Evolutionary conservation across 2,329 filamentous ascomycete species (phyloP), one percentile per base, ranked within the genome.

Genomic region (Colletotrichum costaricense): DNA sequence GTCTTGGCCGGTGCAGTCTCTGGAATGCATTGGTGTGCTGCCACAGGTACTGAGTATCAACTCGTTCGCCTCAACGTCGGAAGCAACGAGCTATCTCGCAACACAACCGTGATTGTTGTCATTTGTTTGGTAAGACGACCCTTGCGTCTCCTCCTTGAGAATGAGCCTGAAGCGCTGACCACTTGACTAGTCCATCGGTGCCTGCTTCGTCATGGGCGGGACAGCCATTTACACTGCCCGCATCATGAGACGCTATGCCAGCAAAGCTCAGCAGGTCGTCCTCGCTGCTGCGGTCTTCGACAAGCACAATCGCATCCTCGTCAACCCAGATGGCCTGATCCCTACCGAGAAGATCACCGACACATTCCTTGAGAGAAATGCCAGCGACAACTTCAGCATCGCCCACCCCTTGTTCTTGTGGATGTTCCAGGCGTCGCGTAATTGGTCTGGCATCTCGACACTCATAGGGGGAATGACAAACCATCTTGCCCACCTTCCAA

Each of bases 21-120:
- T 11, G 94, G 93, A 1, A 97, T 97, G 94, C 94, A 97, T 82
- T 97, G 94, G 93, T 93, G 93, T 69, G 94, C 93, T 38, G 88
- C 92, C 4, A 87, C 90, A 12, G 93, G 93, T 19, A 97, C 94
- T 4, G 80, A 82, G 9, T 97, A 95, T 80, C 87, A 86, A 56
- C 81, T 94, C 64, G 81, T 88, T 75, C 79, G 86, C 57, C 80
- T 87, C 64, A 84, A 85, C 62, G 76, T 84, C 38, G 76, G 80
- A 16, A 80, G 78, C 55, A 83, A 83, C 60, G 80, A 85, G 60
- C 81, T 89, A 33, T 88, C 90, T 9, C 86, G 91, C 63, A 91
- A 91, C 67, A 88, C 89, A 5, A 94, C 93, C 26, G 88, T 95
- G 14, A 91, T 95, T 66, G 89, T 96, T 35, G 93, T 95, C 38